phyloP scores from a whole-genome alignment of 2,329 filamentous ascomycete species.

The Dendryphion nanum region DNA sequence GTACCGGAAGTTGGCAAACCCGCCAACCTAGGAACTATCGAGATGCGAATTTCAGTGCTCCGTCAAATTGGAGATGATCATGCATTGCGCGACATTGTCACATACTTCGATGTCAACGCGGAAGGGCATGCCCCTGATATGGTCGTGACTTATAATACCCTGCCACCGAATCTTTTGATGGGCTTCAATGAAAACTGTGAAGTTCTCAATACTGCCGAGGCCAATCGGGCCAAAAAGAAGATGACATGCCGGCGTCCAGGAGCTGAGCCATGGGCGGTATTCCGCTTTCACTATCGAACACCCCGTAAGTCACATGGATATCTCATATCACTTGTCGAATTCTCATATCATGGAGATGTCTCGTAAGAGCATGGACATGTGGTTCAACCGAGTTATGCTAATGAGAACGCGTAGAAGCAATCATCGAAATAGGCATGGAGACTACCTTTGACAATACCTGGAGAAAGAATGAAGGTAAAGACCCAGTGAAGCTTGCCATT shows the following conservation, averaged over 20 bases:
- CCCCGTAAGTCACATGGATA: no score
- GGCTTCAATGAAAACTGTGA: constrained; percentile 16
- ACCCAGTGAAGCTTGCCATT: no score
- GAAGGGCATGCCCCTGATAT: constrained; percentile 1
- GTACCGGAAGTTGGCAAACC: constrained; percentile 3
- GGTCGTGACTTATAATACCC: constrained; percentile 15
- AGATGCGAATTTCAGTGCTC: constrained; percentile 28
- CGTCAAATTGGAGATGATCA: constrained; percentile 19
- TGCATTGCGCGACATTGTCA: constrained; percentile 7
- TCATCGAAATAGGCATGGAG: no score
- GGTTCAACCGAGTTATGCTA: no score
- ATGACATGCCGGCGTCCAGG: constrained; percentile 27
- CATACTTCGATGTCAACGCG: constrained; percentile 10
- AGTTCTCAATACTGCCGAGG: constrained; percentile 9
- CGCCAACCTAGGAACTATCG: constrained; percentile 29
- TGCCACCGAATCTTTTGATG: constrained; percentile 21
- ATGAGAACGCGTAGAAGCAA: no score
- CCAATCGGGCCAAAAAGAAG: constrained; percentile 9
- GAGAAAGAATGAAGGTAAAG: no score
- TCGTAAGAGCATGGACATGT: no score
- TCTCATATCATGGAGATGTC: no score
- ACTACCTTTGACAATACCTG: no score
- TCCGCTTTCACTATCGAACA: constrained; percentile 46
- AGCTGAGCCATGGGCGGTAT: constrained; percentile 37
- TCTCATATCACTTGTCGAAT: no score